Base-by-base conservation (phyloP, 768 basidiomycete species). In the Obba rivulosa region DNA sequence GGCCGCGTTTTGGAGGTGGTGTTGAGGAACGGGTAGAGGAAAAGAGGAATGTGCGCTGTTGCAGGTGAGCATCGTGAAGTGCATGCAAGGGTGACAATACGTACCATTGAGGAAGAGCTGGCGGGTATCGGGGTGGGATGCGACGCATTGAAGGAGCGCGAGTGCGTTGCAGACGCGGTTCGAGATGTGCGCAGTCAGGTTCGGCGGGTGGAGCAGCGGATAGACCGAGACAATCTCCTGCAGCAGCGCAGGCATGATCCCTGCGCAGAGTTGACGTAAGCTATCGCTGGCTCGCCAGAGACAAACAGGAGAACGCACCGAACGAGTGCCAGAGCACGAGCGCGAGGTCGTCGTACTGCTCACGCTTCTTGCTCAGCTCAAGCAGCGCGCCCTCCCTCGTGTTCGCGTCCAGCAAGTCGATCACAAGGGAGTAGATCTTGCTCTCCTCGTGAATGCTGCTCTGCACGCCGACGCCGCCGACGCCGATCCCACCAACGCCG, bases 151-250 rank as follows among this genome's bases (percentile, higher is more conserved):
- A 43, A 99, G 74, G 38, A 99, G 80, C 8, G 96, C 96, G 40
- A 99, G 81, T 21, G 96, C 95, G 69, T 99, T 99, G 75, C 96
- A 99, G 42, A 99, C 96, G 43, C 96, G 85, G 68, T 99, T 99
- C 10, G 93, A 96, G 41, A 93, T 92, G 69, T 95, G 94, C 1
- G 96, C 96, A 13, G 93, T 96, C 50, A 99, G 81, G 57, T 92
- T 89, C 3, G 96, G 94, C 0, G 96, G 96, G 8, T 90, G 90
- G 47, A 99, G 80, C 46, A 94, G 77, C 4, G 95, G 94, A 67
- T 99, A 99, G 42, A 99, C 96, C 20, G 94, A 92, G 43, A 98
- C 92, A 62, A 99, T 98, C 69, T 98, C 96, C 62, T 97, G 92
- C 18, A 99, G 75, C 28, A 99, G 78, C 2, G 92, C 91, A 14